Evolutionary conservation across 352 stramenopile species (phyloP), one percentile per base, ranked within the genome.

Genomic region (Globisporangium abappressorium): DNA sequence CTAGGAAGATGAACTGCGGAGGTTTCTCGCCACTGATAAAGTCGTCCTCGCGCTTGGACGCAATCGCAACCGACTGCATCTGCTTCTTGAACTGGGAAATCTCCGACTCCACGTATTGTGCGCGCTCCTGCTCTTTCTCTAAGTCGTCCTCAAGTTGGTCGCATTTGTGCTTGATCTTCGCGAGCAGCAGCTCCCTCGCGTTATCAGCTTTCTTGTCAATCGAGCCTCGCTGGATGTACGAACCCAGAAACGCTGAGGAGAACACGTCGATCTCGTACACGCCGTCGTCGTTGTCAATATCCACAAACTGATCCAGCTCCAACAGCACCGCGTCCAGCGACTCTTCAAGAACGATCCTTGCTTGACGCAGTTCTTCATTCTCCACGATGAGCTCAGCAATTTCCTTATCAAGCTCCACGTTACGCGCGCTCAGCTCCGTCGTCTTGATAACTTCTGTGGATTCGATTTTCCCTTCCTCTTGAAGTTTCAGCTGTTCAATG

Each of bases 11-110:
- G 51, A 91, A 74, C 64, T 93, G 84, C 20, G 87, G 87, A 4
- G 84, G 82, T 63, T 86, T 87, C 53, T 91, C 82, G 12, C 87
- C 87, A 56, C 84, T 93, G 70, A 94, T 90, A 57, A 94, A 80
- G 28, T 87, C 84, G 67, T 93, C 82, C 57, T 93, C 85, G 30
- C 85, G 80, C 68, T 84, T 89, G 5, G 84, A 87, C 0, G 83
- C 81, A 33, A 81, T 79, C 49, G 84, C 73, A 15, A 81, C 84
- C 41, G 77, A 80, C n/a, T 80, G 71, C 79, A 93, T 88, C 59
- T 94, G 82, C 14, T 73, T 78, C 51, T 78, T 74, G 56, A 93
- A 88, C 65, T 90, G 81, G 7, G 85, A 33, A 12, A 93, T 90
- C 56, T 93, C 80, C 7, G 78, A 84, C 57, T 93, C 77, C 3